Percentiles rank a stretch among this genome's conserved stretches.
These are phyloP conservation scores for Hirsutella thompsonii DNA, from an alignment of 2,329 filamentous ascomycete species.

Conservation along the genomic window DNA sequence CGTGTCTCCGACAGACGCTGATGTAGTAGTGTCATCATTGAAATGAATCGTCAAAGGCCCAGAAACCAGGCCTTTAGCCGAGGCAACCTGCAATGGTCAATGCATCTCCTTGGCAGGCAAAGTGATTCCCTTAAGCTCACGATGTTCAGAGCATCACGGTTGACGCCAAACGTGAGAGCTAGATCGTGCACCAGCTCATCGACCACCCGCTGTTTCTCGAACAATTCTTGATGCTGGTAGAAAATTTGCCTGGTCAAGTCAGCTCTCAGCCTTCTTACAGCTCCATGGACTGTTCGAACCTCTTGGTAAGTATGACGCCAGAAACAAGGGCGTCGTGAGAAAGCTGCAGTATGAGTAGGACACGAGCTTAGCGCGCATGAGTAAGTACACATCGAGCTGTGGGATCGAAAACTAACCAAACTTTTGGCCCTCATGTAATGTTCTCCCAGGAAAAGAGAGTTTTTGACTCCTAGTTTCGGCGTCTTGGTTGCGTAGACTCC, in stretches of 20 bases:
- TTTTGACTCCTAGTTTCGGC: conserved; percentile 5
- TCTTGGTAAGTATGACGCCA: conserved; percentile 46
- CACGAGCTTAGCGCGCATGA: conserved; percentile 27
- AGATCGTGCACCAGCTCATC: conserved; percentile 64
- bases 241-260: conserved; percentile 65
- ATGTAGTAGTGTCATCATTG: conserved; percentile 26
- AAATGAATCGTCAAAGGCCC: conserved; percentile 41
- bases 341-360: conserved; percentile 45
- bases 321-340: conserved; percentile 45
- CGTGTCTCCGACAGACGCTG: conserved; percentile 15
- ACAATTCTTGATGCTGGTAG: conserved; percentile 63
- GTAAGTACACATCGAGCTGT: neutral
- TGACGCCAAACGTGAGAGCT: conserved; percentile 53
- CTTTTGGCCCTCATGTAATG: conserved; percentile 31
- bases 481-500: conserved; percentile 4
- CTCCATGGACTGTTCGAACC: conserved; percentile 23
- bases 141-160: conserved; percentile 56
- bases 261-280: too few relatives aligned
- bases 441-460: conserved; percentile 34
- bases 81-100: conserved; percentile 43
- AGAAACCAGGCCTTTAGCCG: conserved; percentile 57
- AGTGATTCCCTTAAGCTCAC: conserved; percentile 26
- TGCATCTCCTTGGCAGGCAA: neutral
- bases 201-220: conserved; percentile 54
- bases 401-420: conserved; percentile 29